These are phyloP conservation scores for Fagus crenata DNA, from an alignment of 306 rosid species.

Conservation along the genomic window DNA sequence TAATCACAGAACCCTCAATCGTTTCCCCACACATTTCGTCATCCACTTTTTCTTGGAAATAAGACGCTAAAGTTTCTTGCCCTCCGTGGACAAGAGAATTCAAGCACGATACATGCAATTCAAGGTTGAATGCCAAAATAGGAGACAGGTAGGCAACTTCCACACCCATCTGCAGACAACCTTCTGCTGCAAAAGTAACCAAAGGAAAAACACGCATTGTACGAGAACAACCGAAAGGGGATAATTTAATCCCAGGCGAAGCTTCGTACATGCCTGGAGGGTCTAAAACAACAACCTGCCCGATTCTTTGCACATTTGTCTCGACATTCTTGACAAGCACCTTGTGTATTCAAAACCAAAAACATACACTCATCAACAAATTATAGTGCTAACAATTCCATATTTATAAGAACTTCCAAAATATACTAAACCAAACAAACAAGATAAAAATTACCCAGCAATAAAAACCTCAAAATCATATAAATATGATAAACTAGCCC, in stretches of 20 bases:
- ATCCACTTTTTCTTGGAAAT: constrained; percentile 54
- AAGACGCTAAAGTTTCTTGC: constrained; percentile 54
- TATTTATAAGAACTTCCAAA: background rate
- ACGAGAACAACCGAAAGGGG: constrained; percentile 34
- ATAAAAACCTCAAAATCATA: background rate
- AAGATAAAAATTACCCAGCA: background rate
- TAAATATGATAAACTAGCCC: background rate
- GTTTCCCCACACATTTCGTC: constrained; percentile 34
- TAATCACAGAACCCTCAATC: constrained; percentile 37
- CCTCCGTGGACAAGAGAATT: constrained; percentile 62
- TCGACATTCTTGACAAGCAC: constrained; percentile 70
- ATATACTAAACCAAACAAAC: background rate
- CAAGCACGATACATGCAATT: constrained; percentile 73
- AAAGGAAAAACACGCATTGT: constrained; percentile 70
- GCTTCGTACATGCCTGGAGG: constrained; percentile 47
- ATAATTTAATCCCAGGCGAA: constrained; percentile 22
- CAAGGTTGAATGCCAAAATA: constrained; percentile 72
- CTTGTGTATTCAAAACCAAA: constrained; percentile 31
- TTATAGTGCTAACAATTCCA: background rate
- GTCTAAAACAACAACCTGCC: constrained; percentile 74
- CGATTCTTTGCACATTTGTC: constrained; percentile 54
- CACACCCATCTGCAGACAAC: constrained; percentile 22
- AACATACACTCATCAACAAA: background rate
- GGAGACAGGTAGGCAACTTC: constrained; percentile 78
- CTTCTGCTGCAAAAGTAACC: constrained; percentile 47